Conservation (phyloP, 257 asterid genomes). For the Avicennia marina region DNA sequence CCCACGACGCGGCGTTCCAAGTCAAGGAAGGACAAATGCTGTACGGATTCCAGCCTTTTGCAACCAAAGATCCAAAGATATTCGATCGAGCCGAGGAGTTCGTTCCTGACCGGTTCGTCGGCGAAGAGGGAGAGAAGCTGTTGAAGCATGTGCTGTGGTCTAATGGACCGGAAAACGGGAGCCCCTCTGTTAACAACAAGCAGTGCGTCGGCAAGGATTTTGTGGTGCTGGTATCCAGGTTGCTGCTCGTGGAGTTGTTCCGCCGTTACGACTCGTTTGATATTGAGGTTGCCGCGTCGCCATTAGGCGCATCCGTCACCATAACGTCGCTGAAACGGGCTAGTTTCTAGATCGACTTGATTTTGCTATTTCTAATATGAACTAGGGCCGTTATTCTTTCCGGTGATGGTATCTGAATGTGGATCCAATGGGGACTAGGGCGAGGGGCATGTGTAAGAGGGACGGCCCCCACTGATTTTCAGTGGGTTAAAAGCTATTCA, state of each 20-base stretch:
- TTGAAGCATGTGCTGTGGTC: slow-evolving; percentile 77
- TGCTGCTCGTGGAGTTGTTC: slow-evolving; percentile 76
- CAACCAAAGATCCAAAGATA: slow-evolving; percentile 68
- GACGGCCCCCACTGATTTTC: no score
- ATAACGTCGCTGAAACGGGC: slow-evolving; percentile 70
- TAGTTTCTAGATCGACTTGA: slow-evolving; percentile 25
- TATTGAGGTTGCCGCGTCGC: slow-evolving; percentile 49
- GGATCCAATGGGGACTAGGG: no score
- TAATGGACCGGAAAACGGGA: slow-evolving; percentile 66
- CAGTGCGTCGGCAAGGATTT: slow-evolving; percentile 90
- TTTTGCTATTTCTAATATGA: no score
- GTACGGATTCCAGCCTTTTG: slow-evolving; percentile 80
- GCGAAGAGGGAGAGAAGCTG: slow-evolving; percentile 55
- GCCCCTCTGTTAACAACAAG: slow-evolving; percentile 44
- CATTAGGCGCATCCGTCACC: slow-evolving; percentile 59
- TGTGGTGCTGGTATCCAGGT: slow-evolving; percentile 58
- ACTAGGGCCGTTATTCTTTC: no score
- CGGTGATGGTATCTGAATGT: no score
- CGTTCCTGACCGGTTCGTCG: slow-evolving; percentile 56
- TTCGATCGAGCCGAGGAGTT: slow-evolving; percentile 69
- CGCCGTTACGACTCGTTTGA: slow-evolving; percentile 77
- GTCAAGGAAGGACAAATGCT: slow-evolving; percentile 64
- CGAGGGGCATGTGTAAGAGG: no score
- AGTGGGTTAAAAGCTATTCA: no score
- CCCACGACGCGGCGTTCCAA: slow-evolving; percentile 60